Base-by-base conservation (phyloP, 1,284 basidiomycete species). In the Trametes pubescens region DNA sequence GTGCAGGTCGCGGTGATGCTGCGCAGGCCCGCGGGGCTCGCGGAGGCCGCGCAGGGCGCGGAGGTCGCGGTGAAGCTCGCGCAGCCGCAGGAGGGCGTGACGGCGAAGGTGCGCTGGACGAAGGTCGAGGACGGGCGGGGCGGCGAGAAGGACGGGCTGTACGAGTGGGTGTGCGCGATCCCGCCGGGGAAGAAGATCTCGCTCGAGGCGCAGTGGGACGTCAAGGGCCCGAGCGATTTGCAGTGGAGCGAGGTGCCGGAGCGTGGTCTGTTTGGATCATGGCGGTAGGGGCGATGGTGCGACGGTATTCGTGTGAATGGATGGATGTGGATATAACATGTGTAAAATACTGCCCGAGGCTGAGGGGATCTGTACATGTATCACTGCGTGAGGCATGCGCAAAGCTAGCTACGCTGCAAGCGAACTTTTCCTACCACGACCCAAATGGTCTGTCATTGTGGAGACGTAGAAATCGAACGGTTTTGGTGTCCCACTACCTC, bases 131-230 rank as follows among this genome's bases (percentile, higher is more conserved):
- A 73, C 24, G 69, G 66, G 40, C 64, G 70, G 48, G 71, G 73
- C 2, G 75, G 73, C 5, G 65, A 70, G 67, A 72, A 73, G 64
- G 72, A 74, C 32, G 73, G 77, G 29, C 59, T 72, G 51, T 74
- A 70, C 47, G 72, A 75, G 66, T 76, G 74, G 77, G 62, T 74
- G 53, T 64, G 69, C 51, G 58, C 65, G 24, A 32, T 75, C n/a
- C 69, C 69, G 18, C 71, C 71, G 37, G 69, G 69, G 34, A 59
- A 74, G 70, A 48, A 80, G 70, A 75, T 82, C 21, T 72, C 72
- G 35, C 69, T 87, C 26, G 77, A 81, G 60, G 77, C 81, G 14
- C 76, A 82, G 62, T 87, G 84, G 80, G 84, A 85, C 61, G 77
- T 86, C 37, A 63, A 63, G 38, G 37, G 51, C 7, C 61, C 61